Evolutionary conservation across 257 asterid species (phyloP).

Genomic region (Solanum stenotomum): DNA sequence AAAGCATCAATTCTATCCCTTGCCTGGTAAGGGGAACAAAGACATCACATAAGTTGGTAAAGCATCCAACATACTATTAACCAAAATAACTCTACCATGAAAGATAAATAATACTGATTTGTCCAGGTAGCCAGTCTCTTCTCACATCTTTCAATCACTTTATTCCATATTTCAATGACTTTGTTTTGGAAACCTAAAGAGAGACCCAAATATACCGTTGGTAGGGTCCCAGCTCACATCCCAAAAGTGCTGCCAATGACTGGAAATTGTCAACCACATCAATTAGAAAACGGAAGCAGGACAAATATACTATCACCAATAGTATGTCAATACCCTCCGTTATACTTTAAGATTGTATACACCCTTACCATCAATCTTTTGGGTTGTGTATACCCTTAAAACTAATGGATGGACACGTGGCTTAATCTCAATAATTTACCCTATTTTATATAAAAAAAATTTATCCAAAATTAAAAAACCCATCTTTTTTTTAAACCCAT

Average conservation of each 20-base stretch:
- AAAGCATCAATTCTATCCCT: not conserved
- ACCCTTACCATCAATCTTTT: not conserved
- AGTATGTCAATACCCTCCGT: not conserved
- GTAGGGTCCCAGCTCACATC: not conserved
- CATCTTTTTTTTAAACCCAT: not conserved
- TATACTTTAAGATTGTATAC: not conserved
- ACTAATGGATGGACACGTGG: not conserved
- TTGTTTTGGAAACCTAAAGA: not conserved
- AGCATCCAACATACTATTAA: not conserved
- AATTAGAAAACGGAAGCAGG: not conserved
- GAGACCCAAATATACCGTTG: not conserved
- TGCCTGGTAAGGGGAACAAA: not conserved
- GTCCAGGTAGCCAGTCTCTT: not conserved
- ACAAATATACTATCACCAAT: not conserved
- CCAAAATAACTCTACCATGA: not conserved
- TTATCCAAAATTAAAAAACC: not conserved
- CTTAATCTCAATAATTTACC: not conserved
- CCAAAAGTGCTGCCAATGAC: not conserved
- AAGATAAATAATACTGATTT: not conserved
- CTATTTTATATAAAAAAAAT: not conserved
- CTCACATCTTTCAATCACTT: not conserved
- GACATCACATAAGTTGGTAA: not conserved
- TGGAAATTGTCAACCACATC: not conserved
- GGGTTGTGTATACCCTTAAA: not conserved
- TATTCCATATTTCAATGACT: not conserved